Evolutionary conservation across 1,284 basidiomycete species (phyloP).

Genomic region (Ganoderma multipileum): DNA sequence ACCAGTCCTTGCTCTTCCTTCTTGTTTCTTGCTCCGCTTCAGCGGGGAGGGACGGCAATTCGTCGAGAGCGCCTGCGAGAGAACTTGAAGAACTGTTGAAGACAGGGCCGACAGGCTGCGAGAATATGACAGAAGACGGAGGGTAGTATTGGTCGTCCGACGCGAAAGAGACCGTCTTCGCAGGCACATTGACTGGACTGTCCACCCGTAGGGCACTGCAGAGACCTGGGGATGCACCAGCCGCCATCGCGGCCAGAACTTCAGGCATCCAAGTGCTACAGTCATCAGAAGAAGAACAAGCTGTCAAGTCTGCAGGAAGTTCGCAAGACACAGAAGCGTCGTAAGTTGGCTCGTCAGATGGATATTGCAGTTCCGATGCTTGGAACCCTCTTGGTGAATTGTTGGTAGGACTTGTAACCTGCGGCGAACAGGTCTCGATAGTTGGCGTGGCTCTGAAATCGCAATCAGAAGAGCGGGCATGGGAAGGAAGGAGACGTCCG

Average conservation of each 20-base stretch:
- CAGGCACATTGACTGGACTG: no score
- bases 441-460: neutral
- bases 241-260: neutral
- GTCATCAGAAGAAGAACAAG: neutral
- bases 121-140: neutral
- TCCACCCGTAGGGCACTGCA: neutral
- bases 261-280: neutral
- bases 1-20: slow-evolving; percentile 22
- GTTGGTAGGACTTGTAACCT: neutral
- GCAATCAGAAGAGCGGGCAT: neutral
- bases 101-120: neutral
- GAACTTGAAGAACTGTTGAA: slow-evolving; percentile 26
- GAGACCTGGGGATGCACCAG: neutral
- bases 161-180: slow-evolving; percentile 19
- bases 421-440: neutral
- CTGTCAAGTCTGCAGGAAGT: neutral
- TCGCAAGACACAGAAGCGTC: neutral
- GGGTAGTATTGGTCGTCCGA: slow-evolving; percentile 1
- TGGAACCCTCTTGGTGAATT: neutral
- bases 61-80: slow-evolving; percentile 27
- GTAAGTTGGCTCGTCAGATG: neutral
- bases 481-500: slow-evolving; percentile 41
- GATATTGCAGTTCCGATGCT: neutral
- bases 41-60: neutral
- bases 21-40: slow-evolving; percentile 7